Evolutionary conservation across 2,329 filamentous ascomycete species (phyloP), one percentile per base, ranked within the genome.

Genomic region (Trichoderma sp.): DNA sequence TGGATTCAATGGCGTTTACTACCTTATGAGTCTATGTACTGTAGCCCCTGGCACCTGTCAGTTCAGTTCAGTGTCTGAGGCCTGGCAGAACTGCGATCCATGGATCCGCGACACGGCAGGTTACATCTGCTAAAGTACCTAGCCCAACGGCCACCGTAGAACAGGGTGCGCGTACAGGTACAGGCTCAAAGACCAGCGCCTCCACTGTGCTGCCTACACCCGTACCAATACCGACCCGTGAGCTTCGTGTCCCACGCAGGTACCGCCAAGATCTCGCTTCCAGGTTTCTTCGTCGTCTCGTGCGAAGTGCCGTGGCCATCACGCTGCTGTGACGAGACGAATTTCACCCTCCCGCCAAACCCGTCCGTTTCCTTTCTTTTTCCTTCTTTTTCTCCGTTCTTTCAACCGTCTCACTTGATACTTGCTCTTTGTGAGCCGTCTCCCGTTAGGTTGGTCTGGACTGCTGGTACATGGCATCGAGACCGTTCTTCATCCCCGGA

Each of bases 41-140:
- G 45, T 24, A 21, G 45, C 27, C 69, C 69, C 69, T 74, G 71
- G 71, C 71, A 56, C 60, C 71, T 74, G 71, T 74, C 71, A 74
- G 69, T 63, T 64, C 56, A 53, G 2, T 53, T 38, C 68, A 41
- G 60, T 65, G 71, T 73, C 60, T 73, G 60, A 73, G 71, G 71
- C 60, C 50, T 29, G n/a, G 35, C 45, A 35, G 35, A 21, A 27
- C 33, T 64, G 62, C 60, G 67, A 71, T 74, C 31, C 62, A 21
- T 62, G 71, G 67, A 71, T 74, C 31, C 62, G 41, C 71, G 71
- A 74, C 60, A 66, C 41, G 71, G 27, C 71, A 66, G 50, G 65
- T 63, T 72, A 64, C 59, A 27, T 72, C 38, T 11, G 69, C 35
- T 27, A 60, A 71, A 29, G 59, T 27, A 38, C 62, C 62, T 41